A percentile compares a stretch with the other conserved stretches of the same genome.
Evolutionary conservation across 2,329 filamentous ascomycete genomes (phyloP).

Genomic region (Aspergillus cejpii): DNA sequence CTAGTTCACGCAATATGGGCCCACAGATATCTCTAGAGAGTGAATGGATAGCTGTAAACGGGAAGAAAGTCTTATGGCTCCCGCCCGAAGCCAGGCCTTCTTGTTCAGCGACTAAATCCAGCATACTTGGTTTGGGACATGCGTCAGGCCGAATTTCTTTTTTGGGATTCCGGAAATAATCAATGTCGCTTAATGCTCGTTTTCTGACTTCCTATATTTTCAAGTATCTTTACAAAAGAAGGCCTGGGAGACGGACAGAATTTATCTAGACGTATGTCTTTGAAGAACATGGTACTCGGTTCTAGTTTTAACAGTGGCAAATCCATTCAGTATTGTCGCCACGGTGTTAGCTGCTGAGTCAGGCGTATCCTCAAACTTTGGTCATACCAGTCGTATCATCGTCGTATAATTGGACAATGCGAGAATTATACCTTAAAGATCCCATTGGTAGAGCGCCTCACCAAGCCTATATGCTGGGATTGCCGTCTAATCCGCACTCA

Average conservation of each 20-base stretch:
- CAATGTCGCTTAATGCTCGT: not conserved
- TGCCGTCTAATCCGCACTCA: not conserved
- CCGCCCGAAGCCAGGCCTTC: constrained; percentile 5
- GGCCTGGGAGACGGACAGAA: too few relatives aligned
- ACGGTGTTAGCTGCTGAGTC: too few relatives aligned
- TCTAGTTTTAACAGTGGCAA: too few relatives aligned
- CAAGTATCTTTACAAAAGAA: not conserved
- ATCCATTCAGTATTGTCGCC: too few relatives aligned
- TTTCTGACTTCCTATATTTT: not conserved
- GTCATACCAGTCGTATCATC: too few relatives aligned
- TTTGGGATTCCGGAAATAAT: constrained; percentile 3
- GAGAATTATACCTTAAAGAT: not conserved
- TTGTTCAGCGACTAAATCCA: constrained; percentile 2
- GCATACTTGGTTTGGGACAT: constrained; percentile 10
- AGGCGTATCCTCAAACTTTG: too few relatives aligned
- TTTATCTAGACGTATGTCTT: too few relatives aligned
- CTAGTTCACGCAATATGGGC: not conserved
- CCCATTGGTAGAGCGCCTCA: not conserved
- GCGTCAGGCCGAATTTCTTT: constrained; percentile 13
- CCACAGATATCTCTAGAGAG: constrained; percentile 1
- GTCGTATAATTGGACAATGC: not conserved
- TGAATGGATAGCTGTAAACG: constrained; percentile 7
- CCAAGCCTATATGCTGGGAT: not conserved
- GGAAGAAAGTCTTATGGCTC: constrained; percentile 9
- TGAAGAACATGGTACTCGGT: too few relatives aligned